phyloP scores from a whole-genome alignment of 1,284 basidiomycete species.

The Coniferiporia sulphurascens region DNA sequence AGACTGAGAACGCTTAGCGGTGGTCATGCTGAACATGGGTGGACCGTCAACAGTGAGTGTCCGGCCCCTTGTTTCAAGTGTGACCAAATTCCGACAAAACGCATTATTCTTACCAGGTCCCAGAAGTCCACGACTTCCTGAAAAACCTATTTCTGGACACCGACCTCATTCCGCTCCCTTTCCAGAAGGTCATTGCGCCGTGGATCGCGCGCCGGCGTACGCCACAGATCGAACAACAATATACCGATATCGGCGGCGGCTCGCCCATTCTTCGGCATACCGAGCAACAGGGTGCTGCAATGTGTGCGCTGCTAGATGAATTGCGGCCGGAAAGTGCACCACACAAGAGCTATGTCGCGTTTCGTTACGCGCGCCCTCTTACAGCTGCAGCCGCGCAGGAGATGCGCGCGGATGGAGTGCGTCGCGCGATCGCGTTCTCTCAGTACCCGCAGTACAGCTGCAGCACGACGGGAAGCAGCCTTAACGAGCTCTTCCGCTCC shows the following conservation, averaged over 20 bases:
- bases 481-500: conserved; percentile 86
- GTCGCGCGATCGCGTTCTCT: conserved; percentile 91
- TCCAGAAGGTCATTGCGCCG: conserved; percentile 85
- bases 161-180: conserved; percentile 95
- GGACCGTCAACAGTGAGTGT: conserved; percentile 82
- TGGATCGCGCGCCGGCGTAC: conserved; percentile 89
- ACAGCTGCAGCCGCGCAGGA: conserved; percentile 81
- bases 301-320: conserved; percentile 91
- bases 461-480: conserved; percentile 93
- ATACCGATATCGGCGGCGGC: conserved; percentile 92
- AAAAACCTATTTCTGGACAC: conserved; percentile 92
- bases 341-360: conserved; percentile 94
- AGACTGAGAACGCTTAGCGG: conserved; percentile 41
- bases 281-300: conserved; percentile 80
- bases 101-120: conserved; percentile 46
- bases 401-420: conserved; percentile 88
- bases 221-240: conserved; percentile 93
- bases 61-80: conserved; percentile 4
- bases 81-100: conserved; percentile 9
- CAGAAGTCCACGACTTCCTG: conserved; percentile 87
- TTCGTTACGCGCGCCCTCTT: conserved; percentile 88
- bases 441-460: conserved; percentile 99
- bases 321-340: conserved; percentile 89
- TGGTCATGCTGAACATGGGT: conserved; percentile 99
- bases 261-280: conserved; percentile 97